A percentile compares a stretch with the other conserved stretches of the same genome.
These are phyloP conservation scores for Condylostoma magnum DNA, from an alignment of 169 alveolate genomes.

Conservation along the genomic window DNA sequence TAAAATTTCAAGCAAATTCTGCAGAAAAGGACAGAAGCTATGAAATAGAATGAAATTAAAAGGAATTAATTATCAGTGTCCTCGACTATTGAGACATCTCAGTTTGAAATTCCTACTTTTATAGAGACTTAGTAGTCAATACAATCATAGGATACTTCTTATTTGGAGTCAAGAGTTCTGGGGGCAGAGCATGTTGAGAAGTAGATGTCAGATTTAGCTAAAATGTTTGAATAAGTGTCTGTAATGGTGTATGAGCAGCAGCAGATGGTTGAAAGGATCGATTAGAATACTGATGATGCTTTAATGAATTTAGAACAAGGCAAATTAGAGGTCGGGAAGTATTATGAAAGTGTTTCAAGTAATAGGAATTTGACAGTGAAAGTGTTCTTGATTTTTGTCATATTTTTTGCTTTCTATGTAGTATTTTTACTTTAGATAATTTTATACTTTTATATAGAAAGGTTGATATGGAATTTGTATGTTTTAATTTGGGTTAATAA, in stretches of 20 bases:
- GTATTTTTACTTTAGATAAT: conserved; percentile 12
- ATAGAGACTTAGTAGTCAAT: not conserved
- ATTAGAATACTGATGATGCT: conserved; percentile 9
- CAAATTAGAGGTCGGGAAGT: conserved; percentile 6
- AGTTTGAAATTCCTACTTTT: conserved; percentile 3
- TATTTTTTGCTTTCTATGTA: conserved; percentile 26
- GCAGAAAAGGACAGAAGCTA: not conserved
- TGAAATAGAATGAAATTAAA: not conserved
- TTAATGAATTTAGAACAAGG: conserved; percentile 7
- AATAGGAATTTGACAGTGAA: conserved; percentile 20
- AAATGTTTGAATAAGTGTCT: conserved; percentile 8
- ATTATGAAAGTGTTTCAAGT: conserved; percentile 8
- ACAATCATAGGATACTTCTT: not conserved
- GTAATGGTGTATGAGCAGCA: conserved; percentile 25
- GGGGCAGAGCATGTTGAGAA: conserved; percentile 24
- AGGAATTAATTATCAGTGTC: not conserved
- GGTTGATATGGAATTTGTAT: too few species aligned
- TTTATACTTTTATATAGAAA: too few species aligned
- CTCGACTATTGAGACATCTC: not conserved
- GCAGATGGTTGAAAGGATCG: conserved; percentile 21
- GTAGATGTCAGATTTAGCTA: conserved; percentile 11
- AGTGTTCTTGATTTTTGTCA: conserved; percentile 30
- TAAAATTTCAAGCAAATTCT: conserved; percentile 1
- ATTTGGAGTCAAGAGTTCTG: conserved; percentile 1
- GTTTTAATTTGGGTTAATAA: too few species aligned